These are phyloP conservation scores for Serendipita sp. DNA, from an alignment of 768 basidiomycete genomes.

Conservation along the genomic window DNA sequence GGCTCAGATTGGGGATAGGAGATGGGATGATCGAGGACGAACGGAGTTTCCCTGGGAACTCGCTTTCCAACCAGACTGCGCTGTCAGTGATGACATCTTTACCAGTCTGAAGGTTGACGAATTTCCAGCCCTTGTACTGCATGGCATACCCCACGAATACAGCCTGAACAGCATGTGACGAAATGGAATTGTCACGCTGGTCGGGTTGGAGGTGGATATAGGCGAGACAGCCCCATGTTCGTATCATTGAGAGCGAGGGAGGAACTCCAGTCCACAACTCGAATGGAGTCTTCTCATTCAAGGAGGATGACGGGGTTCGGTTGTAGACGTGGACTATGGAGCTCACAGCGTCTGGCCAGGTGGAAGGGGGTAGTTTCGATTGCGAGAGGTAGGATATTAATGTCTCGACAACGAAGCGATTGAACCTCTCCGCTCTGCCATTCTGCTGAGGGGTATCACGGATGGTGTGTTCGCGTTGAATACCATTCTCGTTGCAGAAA, in stretches of 20 bases:
- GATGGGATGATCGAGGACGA: background rate
- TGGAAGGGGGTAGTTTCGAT: slow-evolving; percentile 3
- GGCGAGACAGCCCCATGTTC: slow-evolving; percentile 22
- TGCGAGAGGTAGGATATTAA: background rate
- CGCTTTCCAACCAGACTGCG: background rate
- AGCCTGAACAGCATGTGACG: slow-evolving; percentile 17
- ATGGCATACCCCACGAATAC: slow-evolving; percentile 23
- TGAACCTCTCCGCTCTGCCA: slow-evolving; percentile 8
- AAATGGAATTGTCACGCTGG: background rate
- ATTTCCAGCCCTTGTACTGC: slow-evolving; percentile 19
- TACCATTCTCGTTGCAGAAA: slow-evolving; percentile 1
- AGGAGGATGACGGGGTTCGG: background rate
- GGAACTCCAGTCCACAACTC: background rate
- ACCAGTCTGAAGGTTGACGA: background rate
- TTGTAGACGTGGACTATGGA: background rate
- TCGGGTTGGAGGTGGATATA: slow-evolving; percentile 24
- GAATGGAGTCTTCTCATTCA: background rate
- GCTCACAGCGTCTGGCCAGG: slow-evolving; percentile 6
- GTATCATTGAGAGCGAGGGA: background rate
- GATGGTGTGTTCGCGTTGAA: slow-evolving; percentile 6
- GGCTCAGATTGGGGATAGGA: too few relatives aligned
- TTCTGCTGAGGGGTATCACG: slow-evolving; percentile 10
- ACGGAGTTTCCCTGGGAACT: background rate
- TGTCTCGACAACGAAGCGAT: background rate
- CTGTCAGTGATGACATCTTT: background rate